Base-by-base conservation (phyloP, 176 grass and related monocot species). In the Pontederia paniculata region DNA sequence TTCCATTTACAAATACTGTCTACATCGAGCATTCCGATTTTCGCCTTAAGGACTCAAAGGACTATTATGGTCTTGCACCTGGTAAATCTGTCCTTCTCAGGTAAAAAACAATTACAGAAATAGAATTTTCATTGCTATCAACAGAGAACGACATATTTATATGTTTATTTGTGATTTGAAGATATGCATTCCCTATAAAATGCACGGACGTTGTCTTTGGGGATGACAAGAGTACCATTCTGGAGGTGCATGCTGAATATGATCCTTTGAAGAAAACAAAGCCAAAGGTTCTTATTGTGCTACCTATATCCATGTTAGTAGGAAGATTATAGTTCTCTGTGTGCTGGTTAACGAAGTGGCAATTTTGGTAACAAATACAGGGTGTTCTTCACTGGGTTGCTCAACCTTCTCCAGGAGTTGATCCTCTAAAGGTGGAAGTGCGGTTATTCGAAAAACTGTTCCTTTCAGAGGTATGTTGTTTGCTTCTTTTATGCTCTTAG, bases 341-440 rank as follows among this genome's bases (percentile, higher is more conserved):
- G 21, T 63, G 17, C 45, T 46, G 12, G 45, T 23, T 20, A 78
- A 48, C 51, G 46, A 18, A 45, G 17, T 52, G 50, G n/a, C 47
- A 23, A 74, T 17, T 58, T 63, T 0, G 17, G 31, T 5, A 17
- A 55, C 10, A 14, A 54, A 67, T 67, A 17, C 31, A 98, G 93
- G 93, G 93, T 64, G 93, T 98, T 80, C 61, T 98, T 56, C 93
- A 98, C 45, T 98, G 93, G 93, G 93, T 98, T 74, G 74, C 83
- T 20, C 41, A 98, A 74, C 83, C 93, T 21, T 77, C 77, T 50
- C 93, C 86, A 50, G 80, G 93, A 21, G 66, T 98, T 21, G 86
- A 98, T 42, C 93, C 93, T 12, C 60, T 88, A 16, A 91, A 84
- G 80, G 64, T 98, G 9, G 93, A 98, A 79, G 78, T 98, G 41